phyloP scores from a whole-genome alignment of 2,329 filamentous ascomycete species.

The Alternaria sp. region DNA sequence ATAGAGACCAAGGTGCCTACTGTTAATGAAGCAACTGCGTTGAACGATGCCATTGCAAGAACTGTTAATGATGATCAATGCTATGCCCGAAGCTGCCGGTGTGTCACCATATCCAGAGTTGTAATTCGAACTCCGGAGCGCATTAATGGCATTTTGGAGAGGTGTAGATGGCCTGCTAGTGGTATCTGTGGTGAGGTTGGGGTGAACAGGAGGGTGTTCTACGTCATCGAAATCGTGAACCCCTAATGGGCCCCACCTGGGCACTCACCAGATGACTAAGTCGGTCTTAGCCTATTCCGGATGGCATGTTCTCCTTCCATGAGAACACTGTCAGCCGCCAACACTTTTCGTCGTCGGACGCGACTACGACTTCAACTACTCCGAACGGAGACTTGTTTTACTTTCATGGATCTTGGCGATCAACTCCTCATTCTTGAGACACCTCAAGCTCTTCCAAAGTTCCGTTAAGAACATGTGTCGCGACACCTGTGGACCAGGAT shows the following conservation, averaged over 20 bases:
- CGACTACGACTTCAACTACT: neutral
- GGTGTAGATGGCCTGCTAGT: neutral
- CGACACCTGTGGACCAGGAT: neutral
- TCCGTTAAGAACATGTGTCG: neutral
- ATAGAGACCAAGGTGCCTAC: neutral
- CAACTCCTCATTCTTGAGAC: neutral
- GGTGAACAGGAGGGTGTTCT: neutral
- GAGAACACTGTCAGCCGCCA: neutral
- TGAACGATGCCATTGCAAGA: neutral
- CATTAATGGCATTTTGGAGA: neutral
- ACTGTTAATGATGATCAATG: neutral
- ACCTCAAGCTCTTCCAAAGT: neutral
- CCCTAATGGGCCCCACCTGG: neutral
- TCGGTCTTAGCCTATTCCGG: neutral
- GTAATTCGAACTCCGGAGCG: neutral
- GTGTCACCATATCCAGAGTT: neutral
- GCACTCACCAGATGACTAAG: neutral
- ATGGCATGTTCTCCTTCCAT: no score
- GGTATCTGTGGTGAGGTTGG: neutral
- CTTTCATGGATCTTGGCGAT: neutral
- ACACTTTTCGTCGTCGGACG: neutral
- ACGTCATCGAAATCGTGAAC: neutral
- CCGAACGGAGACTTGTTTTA: neutral
- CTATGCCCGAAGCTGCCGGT: neutral
- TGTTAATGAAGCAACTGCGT: neutral